Evolutionary conservation across 805 yeast genomes (phyloP).

Genomic region (Myxozyma geophila): DNA sequence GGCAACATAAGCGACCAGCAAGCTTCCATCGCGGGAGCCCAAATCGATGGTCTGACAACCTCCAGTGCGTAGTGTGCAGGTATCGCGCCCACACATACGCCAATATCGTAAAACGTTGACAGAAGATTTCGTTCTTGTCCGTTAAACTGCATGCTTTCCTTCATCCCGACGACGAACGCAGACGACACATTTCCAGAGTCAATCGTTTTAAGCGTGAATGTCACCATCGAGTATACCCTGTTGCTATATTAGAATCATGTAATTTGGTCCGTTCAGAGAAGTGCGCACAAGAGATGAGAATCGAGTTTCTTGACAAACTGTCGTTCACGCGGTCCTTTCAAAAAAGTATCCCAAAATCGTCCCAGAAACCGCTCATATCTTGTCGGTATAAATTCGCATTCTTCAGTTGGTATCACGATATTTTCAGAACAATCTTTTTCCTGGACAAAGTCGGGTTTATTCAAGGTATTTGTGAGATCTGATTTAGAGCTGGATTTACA

Average conservation of each 20-base stretch:
- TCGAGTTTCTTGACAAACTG: constrained; percentile 18
- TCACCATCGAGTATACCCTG: constrained; percentile 12
- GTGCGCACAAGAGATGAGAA: constrained; percentile 8
- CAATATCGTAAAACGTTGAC: constrained; percentile 39
- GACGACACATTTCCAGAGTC: constrained; percentile 61
- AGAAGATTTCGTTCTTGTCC: constrained; percentile 40
- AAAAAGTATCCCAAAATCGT: constrained; percentile 18
- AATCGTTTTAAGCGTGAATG: constrained; percentile 51
- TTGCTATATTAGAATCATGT: not conserved
- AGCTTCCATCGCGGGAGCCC: constrained; percentile 42
- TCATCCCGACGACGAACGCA: constrained; percentile 52
- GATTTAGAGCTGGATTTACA: too few relatives aligned
- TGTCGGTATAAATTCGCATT: not conserved
- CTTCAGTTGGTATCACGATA: not conserved
- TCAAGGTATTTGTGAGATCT: too few relatives aligned
- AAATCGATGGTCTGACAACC: constrained; percentile 37
- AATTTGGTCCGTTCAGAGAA: not conserved
- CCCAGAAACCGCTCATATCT: not conserved
- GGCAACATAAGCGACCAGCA: constrained; percentile 39
- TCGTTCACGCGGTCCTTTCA: constrained; percentile 15
- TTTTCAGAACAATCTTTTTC: not conserved
- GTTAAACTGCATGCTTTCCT: constrained; percentile 42
- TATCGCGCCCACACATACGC: constrained; percentile 43
- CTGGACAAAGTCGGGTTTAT: too few relatives aligned
- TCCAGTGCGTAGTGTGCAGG: constrained; percentile 44